Conservation (phyloP, 495 filamentous ascomycete genomes). For the Cercophora samala region DNA sequence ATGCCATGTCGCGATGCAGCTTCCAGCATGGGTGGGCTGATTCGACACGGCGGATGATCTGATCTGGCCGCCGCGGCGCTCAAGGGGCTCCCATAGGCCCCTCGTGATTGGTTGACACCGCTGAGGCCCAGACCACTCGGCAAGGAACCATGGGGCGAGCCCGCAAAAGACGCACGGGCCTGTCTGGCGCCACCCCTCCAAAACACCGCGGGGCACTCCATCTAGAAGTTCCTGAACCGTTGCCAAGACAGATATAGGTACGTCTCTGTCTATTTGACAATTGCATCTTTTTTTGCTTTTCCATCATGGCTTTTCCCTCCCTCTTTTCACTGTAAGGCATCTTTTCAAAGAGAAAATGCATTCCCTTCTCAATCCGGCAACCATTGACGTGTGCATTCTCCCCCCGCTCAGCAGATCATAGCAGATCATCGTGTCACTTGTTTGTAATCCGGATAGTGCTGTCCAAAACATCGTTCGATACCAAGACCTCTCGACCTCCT, state of each 20-base stretch:
- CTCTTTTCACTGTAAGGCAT: background rate
- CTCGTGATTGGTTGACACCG: constrained; percentile 21
- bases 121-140: constrained; percentile 21
- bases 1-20: constrained; percentile 24
- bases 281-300: background rate
- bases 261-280: background rate
- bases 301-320: background rate
- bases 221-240: background rate
- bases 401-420: constrained; percentile 3
- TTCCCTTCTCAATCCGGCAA: constrained; percentile 4
- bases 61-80: constrained; percentile 23
- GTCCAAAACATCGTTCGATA: constrained; percentile 5
- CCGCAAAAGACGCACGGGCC: constrained; percentile 13
- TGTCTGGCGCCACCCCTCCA: constrained; percentile 23
- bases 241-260: background rate
- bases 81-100: constrained; percentile 6
- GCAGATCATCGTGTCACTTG: constrained; percentile 12
- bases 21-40: constrained; percentile 31
- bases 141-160: constrained; percentile 25
- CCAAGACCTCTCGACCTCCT: background rate
- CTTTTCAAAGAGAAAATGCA: background rate
- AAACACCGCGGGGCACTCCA: background rate
- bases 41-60: constrained; percentile 31
- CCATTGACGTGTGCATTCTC: background rate
- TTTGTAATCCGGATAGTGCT: background rate